Evolutionary conservation across 768 basidiomycete genomes (phyloP), one percentile per base, ranked within the genome.

Genomic region (Suillus discolor): DNA sequence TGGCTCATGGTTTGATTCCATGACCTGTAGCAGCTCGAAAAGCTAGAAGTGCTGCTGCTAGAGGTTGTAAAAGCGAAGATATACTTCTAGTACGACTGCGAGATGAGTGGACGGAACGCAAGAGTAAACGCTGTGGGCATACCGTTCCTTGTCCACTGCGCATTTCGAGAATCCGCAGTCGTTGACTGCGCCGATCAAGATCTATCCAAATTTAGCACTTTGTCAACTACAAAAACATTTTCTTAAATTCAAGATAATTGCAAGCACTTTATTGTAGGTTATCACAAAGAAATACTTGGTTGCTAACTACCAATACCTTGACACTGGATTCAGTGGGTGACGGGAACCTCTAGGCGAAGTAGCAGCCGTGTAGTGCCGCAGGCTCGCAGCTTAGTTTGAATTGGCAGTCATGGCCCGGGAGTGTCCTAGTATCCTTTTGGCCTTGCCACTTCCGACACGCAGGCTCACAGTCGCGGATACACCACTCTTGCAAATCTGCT

Each of bases 131-230:
- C 59, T 44, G 51, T 38, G 62, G 45, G 45, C 57, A 36, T 49
- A 61, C 59, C 51, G 39, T 39, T 44, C 39, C 42, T 44, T 68
- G 44, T 38, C 31, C 62, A 64, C 64, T 68, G 70, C 72, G 70
- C 68, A 73, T 71, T 70, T 69, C 65, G 49, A 63, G 62, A 68
- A 55, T 76, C 76, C 75, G 75, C 75, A 76, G 75, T 77, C 74
- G 36, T 31, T 66, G 63, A 64, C 75, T 76, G 75, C 75, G 75
- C 75, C 71, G 75, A 76, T 78, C 75, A 70, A 67, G 71, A 77
- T 78, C 69, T 64, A 64, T 57, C 70, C 75, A 61, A 67, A 65
- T 73, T 42, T 64, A 16, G 75, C 28, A 36, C 6, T 51, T 25
- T 51, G 49, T 25, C 53, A 31, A 31, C 18, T 16, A 28, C 25